Conservation (phyloP, 139 green algal species). For the Micromonas commoda region DNA sequence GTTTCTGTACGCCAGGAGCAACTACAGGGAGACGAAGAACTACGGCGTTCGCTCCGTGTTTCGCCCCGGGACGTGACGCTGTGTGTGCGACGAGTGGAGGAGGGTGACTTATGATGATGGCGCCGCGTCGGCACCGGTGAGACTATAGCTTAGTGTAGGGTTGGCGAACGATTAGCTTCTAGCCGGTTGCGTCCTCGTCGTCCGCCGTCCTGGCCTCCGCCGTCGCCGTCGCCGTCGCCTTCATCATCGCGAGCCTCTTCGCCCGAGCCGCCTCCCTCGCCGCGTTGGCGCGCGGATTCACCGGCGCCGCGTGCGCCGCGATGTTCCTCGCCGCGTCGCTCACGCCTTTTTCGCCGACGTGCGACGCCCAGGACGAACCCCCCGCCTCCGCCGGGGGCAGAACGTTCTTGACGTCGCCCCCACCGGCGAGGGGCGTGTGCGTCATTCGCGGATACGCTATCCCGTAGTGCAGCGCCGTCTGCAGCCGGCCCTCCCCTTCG, state of each 20-base stretch:
- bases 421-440: not conserved
- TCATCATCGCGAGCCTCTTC: not conserved
- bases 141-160: not conserved
- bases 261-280: not conserved
- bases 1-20: slow-evolving; percentile 12
- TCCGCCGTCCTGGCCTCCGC: not conserved
- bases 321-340: too few species aligned
- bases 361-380: too few species aligned
- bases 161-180: not conserved
- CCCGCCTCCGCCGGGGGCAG: not conserved
- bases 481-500: not conserved
- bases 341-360: too few species aligned
- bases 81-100: not conserved
- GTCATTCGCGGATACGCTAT: slow-evolving; percentile 16
- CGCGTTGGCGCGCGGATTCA: not conserved
- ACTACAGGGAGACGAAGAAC: slow-evolving; percentile 18
- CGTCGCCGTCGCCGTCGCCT: not conserved
- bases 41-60: not conserved
- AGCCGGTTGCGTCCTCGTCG: not conserved
- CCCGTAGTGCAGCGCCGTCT: slow-evolving; percentile 1
- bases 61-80: not conserved
- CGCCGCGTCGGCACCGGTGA: not conserved
- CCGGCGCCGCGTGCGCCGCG: not conserved
- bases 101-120: not conserved
- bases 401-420: not conserved